phyloP scores from a whole-genome alignment of 176 grass and related monocot species.

The Lolium multiflorum region DNA sequence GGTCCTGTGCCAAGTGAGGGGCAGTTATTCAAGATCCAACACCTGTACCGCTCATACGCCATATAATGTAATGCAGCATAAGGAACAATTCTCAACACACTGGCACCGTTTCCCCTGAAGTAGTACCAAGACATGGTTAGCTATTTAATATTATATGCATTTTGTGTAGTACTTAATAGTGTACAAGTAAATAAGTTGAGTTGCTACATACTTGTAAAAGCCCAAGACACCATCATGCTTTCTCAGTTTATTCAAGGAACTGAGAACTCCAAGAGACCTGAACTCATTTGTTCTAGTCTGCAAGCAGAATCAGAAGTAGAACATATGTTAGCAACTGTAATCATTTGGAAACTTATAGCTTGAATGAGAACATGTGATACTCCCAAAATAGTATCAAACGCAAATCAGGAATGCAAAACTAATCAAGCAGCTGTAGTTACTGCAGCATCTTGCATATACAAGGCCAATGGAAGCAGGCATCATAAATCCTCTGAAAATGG shows the following conservation, averaged over 20 bases:
- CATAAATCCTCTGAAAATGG: constrained; percentile 6
- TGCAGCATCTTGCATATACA: neutral
- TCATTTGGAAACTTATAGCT: constrained; percentile 25
- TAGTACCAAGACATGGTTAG: constrained; percentile 39
- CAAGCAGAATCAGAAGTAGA: constrained; percentile 42
- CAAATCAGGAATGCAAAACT: constrained; percentile 5
- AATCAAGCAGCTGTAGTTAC: constrained; percentile 18
- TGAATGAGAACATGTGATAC: constrained; percentile 16
- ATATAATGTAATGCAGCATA: constrained; percentile 97
- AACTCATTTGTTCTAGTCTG: constrained; percentile 92
- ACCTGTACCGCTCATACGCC: constrained; percentile 91
- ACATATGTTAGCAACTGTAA: constrained; percentile 15
- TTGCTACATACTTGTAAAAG: constrained; percentile 80
- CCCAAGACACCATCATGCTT: constrained; percentile 85
- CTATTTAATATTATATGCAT: neutral
- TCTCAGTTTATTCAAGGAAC: constrained; percentile 78
- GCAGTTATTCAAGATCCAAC: constrained; percentile 91
- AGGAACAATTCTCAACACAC: constrained; percentile 90
- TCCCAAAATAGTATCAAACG: constrained; percentile 1
- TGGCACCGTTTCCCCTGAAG: constrained; percentile 94
- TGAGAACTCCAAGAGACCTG: constrained; percentile 75
- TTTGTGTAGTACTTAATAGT: neutral
- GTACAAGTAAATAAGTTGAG: constrained; percentile 26
- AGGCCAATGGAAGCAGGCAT: neutral
- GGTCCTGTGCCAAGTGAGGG: constrained; percentile 76